Evolutionary conservation across 73 alveolate species (phyloP), one percentile per base, ranked within the genome.

Genomic region (Tetrahymena elliotti): DNA sequence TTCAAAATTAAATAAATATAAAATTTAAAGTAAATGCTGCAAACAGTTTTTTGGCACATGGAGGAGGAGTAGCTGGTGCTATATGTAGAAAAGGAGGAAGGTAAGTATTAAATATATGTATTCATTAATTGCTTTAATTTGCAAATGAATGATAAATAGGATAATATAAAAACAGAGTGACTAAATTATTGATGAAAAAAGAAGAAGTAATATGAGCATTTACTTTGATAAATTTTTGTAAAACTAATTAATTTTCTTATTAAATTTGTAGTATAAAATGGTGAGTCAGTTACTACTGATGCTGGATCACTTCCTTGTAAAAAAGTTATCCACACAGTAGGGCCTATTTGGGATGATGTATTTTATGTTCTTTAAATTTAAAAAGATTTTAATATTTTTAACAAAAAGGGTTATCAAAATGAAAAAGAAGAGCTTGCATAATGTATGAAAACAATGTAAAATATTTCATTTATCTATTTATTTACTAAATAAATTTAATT

Each of bases 21-120:
- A 47, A 47, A 47, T 68, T 22, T 31, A 68, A 68, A 68, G 88
- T 68, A 27, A 98, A 98, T 94, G 99, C 99, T 1, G 99, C 99
- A 35, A 98, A 98, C 84, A 92, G 95, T 0, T 96, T 84, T 24
- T 93, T 97, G 33, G 36, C 84, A 33, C 97, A 96, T 93, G 97
- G 97, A n/a, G 98, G 98, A 82, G 98, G 98, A 18, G 94, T 98
- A 33, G 99, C 99, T 40, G 97, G 97, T 83, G 99, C 98, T 40
- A 98, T 98, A 47, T 95, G 94, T 39, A 93, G 97, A 27, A 96
- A 93, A 39, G 99, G 99, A 93, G 99, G 99, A 27, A 68, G 82
- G 33, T 96, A 93, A 34, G 88, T 98, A 53, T 96, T 97, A 94
- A 31, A 95, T n/a, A 98, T 96, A 93, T 95, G 97, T 92, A 92